Evolutionary conservation across 352 stramenopile species (phyloP), one percentile per base, ranked within the genome.

Genomic region (Globisporangium radiosum): DNA sequence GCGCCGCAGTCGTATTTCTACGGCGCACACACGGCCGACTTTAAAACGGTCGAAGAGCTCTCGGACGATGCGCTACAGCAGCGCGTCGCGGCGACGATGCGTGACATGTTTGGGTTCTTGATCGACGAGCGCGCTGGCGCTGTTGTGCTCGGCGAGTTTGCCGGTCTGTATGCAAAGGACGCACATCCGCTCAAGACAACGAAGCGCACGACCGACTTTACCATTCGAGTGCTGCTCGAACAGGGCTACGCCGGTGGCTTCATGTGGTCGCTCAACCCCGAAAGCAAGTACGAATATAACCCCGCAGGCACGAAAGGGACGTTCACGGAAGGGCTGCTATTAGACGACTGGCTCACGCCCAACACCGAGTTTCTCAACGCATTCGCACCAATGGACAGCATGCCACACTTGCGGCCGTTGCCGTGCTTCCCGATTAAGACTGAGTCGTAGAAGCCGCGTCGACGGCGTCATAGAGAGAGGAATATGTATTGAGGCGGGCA

Each of bases 251-350:
- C 76, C 0, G 82, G 82, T 13, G 82, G 80, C 3, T 92, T 90
- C 67, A 89, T 92, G 78, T 92, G 82, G 82, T 89, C 78, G 14
- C 72, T 92, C 38, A 92, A 92, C 56, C 83, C 83, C 7, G 83
- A 92, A 62, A 88, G 74, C 36, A 71, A 71, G 11, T 92, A 92
- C 67, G 63, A 85, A 56, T 91, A 88, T 68, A 91, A 90, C 62
- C 79, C 80, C 19, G 78, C 75, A 17, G 75, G 77, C 57, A 68
- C 62, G 7, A 62, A 79, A 49, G 80, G 81, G 4, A 56, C 73
- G 33, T 91, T 85, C 62, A 87, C 73, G 0, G 84, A 93, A 66
- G 84, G 84, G 3, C 65, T 93, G 54, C 68, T 93, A 4, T 54
- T 71, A n/a, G 76, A 89, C 59, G 84, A 93, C 62, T 93, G 84